Evolutionary conservation across 164 flowering plant species (phyloP).

Genomic region (Litsea cubeba): DNA sequence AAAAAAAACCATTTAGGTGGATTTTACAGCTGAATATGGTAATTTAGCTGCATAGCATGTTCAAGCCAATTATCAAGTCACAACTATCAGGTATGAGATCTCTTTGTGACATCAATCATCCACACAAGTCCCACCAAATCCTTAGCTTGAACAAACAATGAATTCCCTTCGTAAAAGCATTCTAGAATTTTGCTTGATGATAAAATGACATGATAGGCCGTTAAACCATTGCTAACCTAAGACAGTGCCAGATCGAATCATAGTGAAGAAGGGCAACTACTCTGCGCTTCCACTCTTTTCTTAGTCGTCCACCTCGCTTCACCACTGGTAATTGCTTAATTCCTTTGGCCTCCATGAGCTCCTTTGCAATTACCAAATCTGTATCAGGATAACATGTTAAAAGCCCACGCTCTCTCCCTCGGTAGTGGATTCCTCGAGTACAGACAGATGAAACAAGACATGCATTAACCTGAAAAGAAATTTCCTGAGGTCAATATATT

Average conservation of each 20-base stretch:
- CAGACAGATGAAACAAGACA: slow-evolving; percentile 69
- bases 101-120: too few species aligned
- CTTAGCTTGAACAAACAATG: background rate
- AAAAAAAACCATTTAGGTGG: background rate
- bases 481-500: background rate
- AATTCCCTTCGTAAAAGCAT: too few species aligned
- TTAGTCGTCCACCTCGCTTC: slow-evolving; percentile 46
- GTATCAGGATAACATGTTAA: slow-evolving; percentile 92
- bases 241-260: slow-evolving; percentile 58
- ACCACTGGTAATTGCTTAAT: slow-evolving; percentile 92
- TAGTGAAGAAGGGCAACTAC: slow-evolving; percentile 71
- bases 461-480: slow-evolving; percentile 43
- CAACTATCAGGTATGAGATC: background rate
- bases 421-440: slow-evolving; percentile 71
- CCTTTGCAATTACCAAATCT: slow-evolving; percentile 73
- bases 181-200: too few species aligned
- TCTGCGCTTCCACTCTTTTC: slow-evolving; percentile 54
- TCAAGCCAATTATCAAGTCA: background rate
- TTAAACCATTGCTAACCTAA: slow-evolving; percentile 47
- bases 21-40: background rate
- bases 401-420: slow-evolving; percentile 72
- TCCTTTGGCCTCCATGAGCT: slow-evolving; percentile 95
- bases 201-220: background rate
- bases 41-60: too few species aligned
- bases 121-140: too few species aligned